These are phyloP conservation scores for Vanrija sp. DNA, from an alignment of 1,284 basidiomycete species.

Conservation along the genomic window DNA sequence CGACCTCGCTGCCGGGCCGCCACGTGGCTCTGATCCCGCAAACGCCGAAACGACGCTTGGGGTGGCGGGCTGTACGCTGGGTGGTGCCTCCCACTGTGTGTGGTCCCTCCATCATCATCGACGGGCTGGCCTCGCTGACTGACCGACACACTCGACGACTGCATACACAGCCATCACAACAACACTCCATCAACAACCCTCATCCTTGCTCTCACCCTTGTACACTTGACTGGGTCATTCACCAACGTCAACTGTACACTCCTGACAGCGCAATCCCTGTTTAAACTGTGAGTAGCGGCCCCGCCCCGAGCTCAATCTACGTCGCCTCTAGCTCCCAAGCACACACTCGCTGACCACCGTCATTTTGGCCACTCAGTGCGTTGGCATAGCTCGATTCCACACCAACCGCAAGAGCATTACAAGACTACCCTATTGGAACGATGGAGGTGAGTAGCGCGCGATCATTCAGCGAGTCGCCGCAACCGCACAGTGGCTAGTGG, in stretches of 20 bases:
- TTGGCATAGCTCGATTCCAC: too few species aligned
- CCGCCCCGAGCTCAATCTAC: neutral
- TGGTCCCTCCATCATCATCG: too few species aligned
- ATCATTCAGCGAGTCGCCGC: neutral
- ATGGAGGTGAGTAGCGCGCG: conserved; percentile 35
- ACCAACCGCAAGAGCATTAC: too few species aligned
- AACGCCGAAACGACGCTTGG: conserved; percentile 1
- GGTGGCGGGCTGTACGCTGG: neutral
- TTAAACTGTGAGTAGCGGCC: neutral
- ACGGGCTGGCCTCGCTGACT: neutral
- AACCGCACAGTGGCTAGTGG: neutral
- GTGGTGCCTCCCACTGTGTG: too few species aligned
- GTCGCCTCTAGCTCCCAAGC: neutral
- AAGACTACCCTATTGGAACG: conserved; percentile 10
- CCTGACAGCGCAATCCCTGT: too few species aligned
- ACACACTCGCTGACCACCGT: neutral
- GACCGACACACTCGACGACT: neutral
- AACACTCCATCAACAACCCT: neutral
- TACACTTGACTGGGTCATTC: too few species aligned
- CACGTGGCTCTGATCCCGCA: conserved; percentile 3
- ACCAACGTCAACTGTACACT: too few species aligned
- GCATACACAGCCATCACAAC: neutral
- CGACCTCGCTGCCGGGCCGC: neutral
- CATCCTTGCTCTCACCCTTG: neutral
- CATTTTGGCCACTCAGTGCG: neutral